A percentile compares a stretch with the other conserved stretches of the same genome.
Evolutionary conservation across 2,329 filamentous ascomycete genomes (phyloP).

Genomic region (Colletotrichum higginsianum): DNA sequence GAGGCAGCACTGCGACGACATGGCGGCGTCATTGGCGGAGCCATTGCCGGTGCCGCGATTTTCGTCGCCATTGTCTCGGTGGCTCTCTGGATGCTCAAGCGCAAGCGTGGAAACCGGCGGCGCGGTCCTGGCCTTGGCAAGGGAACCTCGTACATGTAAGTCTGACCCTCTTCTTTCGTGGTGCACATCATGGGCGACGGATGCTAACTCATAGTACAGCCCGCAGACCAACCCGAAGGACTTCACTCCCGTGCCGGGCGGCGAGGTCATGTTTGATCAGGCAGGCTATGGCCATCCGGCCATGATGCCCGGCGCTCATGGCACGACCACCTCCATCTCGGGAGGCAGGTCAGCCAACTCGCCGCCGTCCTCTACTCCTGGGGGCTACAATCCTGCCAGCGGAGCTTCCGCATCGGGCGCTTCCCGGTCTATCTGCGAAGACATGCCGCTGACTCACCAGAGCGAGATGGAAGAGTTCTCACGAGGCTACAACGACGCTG

Average conservation of each 20-base stretch:
- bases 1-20: constrained; percentile 49
- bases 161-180: constrained; percentile 45
- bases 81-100: constrained; percentile 60
- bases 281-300: constrained; percentile 38
- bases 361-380: constrained; percentile 4
- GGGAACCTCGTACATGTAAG: constrained; percentile 59
- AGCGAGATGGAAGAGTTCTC: constrained; percentile 62
- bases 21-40: constrained; percentile 69
- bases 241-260: constrained; percentile 46
- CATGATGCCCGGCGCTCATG: constrained; percentile 40
- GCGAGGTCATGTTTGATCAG: constrained; percentile 40
- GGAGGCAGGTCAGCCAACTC: constrained; percentile 30
- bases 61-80: constrained; percentile 60
- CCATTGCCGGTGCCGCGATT: constrained; percentile 65
- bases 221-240: constrained; percentile 49
- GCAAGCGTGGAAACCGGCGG: constrained; percentile 59
- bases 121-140: constrained; percentile 57
- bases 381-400: constrained; percentile 42
- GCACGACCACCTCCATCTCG: constrained; percentile 41
- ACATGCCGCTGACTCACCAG: constrained; percentile 56
- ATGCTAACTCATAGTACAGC: constrained; percentile 47
- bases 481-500: constrained; percentile 58
- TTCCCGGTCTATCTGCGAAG: constrained; percentile 51
- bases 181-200: not conserved
- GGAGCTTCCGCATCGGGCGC: constrained; percentile 47